These are phyloP conservation scores for Paramecium sexaurelia DNA, from an alignment of 73 alveolate species.

Conservation along the genomic window DNA sequence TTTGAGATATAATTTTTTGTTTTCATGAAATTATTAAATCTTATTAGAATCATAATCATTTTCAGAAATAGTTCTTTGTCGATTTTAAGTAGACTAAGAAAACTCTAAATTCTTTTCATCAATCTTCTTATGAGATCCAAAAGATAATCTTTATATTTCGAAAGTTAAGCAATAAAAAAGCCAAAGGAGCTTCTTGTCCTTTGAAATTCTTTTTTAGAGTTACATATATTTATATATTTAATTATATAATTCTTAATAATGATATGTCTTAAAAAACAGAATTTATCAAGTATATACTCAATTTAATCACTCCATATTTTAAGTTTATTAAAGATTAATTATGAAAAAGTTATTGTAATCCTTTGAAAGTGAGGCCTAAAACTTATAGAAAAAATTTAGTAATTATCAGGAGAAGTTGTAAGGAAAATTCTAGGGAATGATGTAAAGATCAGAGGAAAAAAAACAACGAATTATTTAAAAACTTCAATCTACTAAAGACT, in stretches of 20 bases:
- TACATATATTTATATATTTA: no score
- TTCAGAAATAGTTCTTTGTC: slow-evolving; percentile 87
- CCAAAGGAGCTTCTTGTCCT: slow-evolving; percentile 73
- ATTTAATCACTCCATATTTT: not conserved
- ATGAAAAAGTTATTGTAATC: not conserved
- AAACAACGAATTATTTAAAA: not conserved
- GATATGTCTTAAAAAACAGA: slow-evolving; percentile 78
- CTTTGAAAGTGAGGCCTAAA: not conserved
- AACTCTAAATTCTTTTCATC: slow-evolving; percentile 93
- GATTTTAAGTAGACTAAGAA: slow-evolving; percentile 89
- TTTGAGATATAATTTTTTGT: no score
- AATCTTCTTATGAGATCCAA: slow-evolving; percentile 93
- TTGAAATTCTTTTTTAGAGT: slow-evolving; percentile 87
- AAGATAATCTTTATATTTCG: slow-evolving; percentile 71
- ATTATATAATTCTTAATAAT: no score
- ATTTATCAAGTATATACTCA: not conserved
- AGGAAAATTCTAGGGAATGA: not conserved
- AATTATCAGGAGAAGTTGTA: not conserved
- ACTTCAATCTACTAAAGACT: not conserved
- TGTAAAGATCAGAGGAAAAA: not conserved
- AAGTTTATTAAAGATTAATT: not conserved
- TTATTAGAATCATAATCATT: slow-evolving; percentile 99
- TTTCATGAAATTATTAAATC: no score
- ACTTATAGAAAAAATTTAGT: not conserved
- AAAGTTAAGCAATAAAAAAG: slow-evolving; percentile 75